Conservation (phyloP, 163 green algal species). For the Smithsoniella earleae region DNA sequence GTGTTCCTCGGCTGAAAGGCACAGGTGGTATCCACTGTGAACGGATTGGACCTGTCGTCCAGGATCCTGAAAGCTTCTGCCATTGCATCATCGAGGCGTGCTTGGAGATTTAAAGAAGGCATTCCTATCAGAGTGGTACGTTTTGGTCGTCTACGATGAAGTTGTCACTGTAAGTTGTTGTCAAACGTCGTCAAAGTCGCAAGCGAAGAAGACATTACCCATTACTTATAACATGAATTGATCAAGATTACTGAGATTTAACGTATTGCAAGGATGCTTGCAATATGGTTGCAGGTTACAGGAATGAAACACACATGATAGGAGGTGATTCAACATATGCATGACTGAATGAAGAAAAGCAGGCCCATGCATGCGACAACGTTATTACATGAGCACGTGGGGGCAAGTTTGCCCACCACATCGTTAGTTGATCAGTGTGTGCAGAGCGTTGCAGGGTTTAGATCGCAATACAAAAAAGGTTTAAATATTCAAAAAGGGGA, state of each 20-base stretch:
- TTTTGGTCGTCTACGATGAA: too few relatives aligned
- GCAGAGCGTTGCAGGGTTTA: too few relatives aligned
- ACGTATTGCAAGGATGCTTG: too few relatives aligned
- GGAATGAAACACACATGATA: conserved; percentile 5
- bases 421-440: not conserved
- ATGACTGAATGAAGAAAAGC: not conserved
- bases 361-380: not conserved
- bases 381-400: not conserved
- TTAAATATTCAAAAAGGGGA: too few relatives aligned
- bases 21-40: conserved; percentile 2
- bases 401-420: not conserved
- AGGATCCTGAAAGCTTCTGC: not conserved
- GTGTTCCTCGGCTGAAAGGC: not conserved
- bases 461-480: too few relatives aligned
- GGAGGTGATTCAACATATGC: not conserved
- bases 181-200: not conserved
- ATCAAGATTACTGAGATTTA: too few relatives aligned
- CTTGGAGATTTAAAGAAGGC: not conserved
- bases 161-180: conserved; percentile 1
- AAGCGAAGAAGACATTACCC: not conserved
- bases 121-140: not conserved
- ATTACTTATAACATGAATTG: too few relatives aligned
- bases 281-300: too few relatives aligned
- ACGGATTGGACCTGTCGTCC: not conserved
- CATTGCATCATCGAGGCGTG: not conserved